These are phyloP conservation scores for Trichoderma cornu-damae DNA, from an alignment of 2,329 filamentous ascomycete species.

Conservation along the genomic window DNA sequence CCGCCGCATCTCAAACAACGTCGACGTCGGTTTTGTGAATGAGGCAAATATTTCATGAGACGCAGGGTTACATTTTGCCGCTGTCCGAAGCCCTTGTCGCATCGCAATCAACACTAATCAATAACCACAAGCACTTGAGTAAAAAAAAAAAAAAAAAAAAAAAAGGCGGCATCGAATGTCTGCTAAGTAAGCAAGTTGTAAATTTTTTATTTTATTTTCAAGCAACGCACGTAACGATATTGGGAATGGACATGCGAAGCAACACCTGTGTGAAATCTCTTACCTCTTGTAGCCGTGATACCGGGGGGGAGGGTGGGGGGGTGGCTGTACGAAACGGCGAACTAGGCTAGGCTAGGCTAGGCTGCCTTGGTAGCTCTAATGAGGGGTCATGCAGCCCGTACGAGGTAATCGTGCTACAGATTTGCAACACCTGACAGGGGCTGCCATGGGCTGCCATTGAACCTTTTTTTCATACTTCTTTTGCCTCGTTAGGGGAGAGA, in stretches of 20 bases:
- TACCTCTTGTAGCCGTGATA: neutral
- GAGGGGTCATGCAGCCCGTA: constrained; percentile 1
- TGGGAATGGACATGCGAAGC: neutral
- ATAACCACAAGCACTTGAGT: too few relatives aligned
- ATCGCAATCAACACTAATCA: neutral
- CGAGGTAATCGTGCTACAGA: neutral
- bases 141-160: too few relatives aligned
- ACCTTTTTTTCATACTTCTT: too few relatives aligned
- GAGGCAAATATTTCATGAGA: neutral
- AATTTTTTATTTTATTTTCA: too few relatives aligned
- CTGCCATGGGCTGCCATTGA: too few relatives aligned
- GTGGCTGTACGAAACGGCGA: constrained; percentile 1
- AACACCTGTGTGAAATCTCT: neutral
- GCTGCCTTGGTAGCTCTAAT: neutral
- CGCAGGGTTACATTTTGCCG: neutral
- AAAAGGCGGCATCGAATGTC: neutral
- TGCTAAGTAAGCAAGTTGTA: too few relatives aligned
- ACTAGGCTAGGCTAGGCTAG: too few relatives aligned
- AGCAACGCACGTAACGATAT: too few relatives aligned
- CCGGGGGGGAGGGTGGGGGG: neutral
- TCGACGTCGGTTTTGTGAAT: neutral
- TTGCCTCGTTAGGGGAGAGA: neutral
- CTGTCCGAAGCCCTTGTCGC: constrained; percentile 11
- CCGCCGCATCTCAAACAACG: neutral
- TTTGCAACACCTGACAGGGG: neutral